Evolutionary conservation across 768 basidiomycete species (phyloP).

Genomic region (Boletus vermiculosoides): DNA sequence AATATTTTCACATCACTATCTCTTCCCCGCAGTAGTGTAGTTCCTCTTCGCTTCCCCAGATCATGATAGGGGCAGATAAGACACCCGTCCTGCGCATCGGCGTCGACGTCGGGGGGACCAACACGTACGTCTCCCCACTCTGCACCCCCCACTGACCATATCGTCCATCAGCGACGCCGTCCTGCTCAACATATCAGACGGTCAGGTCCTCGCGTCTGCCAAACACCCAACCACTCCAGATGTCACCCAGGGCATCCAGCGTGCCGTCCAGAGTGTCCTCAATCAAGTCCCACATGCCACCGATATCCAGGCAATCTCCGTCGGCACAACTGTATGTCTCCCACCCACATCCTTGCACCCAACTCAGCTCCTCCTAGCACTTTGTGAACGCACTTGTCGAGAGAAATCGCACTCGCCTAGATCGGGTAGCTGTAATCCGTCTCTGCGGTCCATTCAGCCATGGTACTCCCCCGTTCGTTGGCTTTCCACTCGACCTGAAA

Average conservation of each 20-base stretch:
- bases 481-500: slow-evolving; percentile 43
- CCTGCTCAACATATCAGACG: slow-evolving; percentile 17
- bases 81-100: slow-evolving; percentile 29
- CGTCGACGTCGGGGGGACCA: slow-evolving; percentile 37
- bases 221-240: slow-evolving; percentile 58
- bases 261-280: slow-evolving; percentile 47
- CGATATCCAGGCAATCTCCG: slow-evolving; percentile 49
- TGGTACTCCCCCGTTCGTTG: slow-evolving; percentile 57
- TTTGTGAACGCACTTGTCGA: slow-evolving; percentile 64
- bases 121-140: slow-evolving; percentile 24
- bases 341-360: no score
- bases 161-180: slow-evolving; percentile 32
- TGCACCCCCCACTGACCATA: neutral
- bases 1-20: slow-evolving; percentile 10
- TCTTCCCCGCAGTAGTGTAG: no score
- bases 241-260: slow-evolving; percentile 58
- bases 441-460: slow-evolving; percentile 58
- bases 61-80: no score
- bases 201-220: slow-evolving; percentile 27
- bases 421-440: slow-evolving; percentile 62
- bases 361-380: slow-evolving; percentile 30
- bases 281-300: slow-evolving; percentile 34
- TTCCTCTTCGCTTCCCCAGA: neutral
- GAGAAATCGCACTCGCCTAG: slow-evolving; percentile 48
- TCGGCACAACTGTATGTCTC: slow-evolving; percentile 55